Conservation (phyloP, 768 basidiomycete species). For the Candolleomyces aberdarensis region DNA sequence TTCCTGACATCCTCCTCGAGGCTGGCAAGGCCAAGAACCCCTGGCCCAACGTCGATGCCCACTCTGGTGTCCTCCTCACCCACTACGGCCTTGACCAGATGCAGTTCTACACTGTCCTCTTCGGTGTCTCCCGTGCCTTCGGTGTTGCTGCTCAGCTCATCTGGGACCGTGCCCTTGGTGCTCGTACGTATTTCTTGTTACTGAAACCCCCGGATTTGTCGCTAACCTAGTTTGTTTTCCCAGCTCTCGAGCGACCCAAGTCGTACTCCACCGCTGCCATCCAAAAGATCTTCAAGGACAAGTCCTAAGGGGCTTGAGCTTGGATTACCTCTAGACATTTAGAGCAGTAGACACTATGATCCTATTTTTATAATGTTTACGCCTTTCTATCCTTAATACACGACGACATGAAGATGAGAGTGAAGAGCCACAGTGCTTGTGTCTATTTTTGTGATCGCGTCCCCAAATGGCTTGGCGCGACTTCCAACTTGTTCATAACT, state of each 20-base stretch:
- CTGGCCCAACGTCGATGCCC: constrained; percentile 97
- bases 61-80: constrained; percentile 86
- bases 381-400: neutral
- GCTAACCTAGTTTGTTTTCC: neutral
- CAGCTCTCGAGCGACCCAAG: constrained; percentile 88
- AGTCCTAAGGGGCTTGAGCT: constrained; percentile 24
- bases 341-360: neutral
- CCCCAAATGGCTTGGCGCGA: neutral
- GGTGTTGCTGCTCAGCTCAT: constrained; percentile 88
- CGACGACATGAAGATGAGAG: neutral
- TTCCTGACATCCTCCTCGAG: constrained; percentile 88
- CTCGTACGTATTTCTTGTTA: constrained; percentile 54
- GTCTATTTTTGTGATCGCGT: neutral
- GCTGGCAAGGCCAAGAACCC: constrained; percentile 93
- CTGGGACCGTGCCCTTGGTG: constrained; percentile 91
- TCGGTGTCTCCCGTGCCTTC: constrained; percentile 94
- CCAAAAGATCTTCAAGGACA: constrained; percentile 71
- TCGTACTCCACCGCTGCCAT: constrained; percentile 83
- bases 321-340: neutral
- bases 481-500: neutral
- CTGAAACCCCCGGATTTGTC: neutral
- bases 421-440: neutral
- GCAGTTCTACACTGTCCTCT: constrained; percentile 96
- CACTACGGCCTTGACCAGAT: constrained; percentile 87
- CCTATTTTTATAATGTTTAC: neutral